Evolutionary conservation across 805 yeast genomes (phyloP).

Genomic region (Diddensiella transvaalensis): DNA sequence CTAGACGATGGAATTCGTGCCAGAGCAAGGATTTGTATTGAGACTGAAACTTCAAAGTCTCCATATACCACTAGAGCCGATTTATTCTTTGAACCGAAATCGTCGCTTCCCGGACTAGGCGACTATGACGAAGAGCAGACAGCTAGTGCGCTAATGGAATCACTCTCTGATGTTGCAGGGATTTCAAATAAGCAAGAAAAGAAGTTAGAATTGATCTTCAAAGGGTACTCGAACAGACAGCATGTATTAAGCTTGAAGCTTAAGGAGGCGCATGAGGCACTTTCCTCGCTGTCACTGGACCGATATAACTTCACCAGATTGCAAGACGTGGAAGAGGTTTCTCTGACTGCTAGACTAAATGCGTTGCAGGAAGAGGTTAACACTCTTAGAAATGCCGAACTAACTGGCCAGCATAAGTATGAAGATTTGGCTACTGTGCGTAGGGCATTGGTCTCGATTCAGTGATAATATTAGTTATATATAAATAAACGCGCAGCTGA

Average conservation of each 20-base stretch:
- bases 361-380: conserved; percentile 28
- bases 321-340: conserved; percentile 22
- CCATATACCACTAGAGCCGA: background rate
- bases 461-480: too few species aligned
- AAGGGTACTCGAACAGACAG: conserved; percentile 36
- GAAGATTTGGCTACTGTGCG: conserved; percentile 13
- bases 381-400: conserved; percentile 23
- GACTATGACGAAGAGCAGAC: background rate
- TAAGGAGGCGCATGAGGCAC: conserved; percentile 19
- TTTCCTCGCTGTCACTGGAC: conserved; percentile 13
- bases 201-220: conserved; percentile 29
- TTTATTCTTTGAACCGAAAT: background rate
- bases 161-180: conserved; percentile 19
- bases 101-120: background rate
- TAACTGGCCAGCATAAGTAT: conserved; percentile 25
- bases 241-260: conserved; percentile 21
- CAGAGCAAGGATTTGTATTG: conserved; percentile 16
- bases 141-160: background rate
- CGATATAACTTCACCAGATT: conserved; percentile 18
- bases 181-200: conserved; percentile 33
- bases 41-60: background rate
- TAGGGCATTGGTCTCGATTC: background rate
- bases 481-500: too few species aligned
- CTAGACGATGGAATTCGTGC: background rate
- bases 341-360: conserved; percentile 18